Base-by-base conservation (phyloP, 192 early-diverging fungal species). In the Backusella parvicylindrica region DNA sequence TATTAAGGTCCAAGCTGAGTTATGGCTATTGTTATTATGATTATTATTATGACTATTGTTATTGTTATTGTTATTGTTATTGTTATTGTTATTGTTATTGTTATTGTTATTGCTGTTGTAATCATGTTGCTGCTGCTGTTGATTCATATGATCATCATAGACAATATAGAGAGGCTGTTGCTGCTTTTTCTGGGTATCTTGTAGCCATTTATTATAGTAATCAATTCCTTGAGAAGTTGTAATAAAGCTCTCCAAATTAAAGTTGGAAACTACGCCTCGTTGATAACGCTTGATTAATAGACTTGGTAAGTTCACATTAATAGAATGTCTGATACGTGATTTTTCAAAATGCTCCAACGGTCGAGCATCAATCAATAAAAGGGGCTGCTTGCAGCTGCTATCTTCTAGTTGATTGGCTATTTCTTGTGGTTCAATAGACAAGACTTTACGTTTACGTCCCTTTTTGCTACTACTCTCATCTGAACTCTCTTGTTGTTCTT, bases 261-360 rank as follows among this genome's bases (percentile, higher is more conserved):
- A 86, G 35, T 87, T 84, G 2, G 81, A 80, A 3, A 89, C 79
- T 9, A 81, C 81, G 33, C 88, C 86, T 72, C 85, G 75, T 8
- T 83, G 78, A 68, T 89, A 87, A n/a, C 88, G 76, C 65, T 86
- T 84, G 73, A 86, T 86, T 1, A 89, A 47, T 18, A 89, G 74
- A 15, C 85, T 85, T 11, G 88, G 88, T 33, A 89, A 37, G 72
- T 86, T 89, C 12, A 89, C 85, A 80, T 89, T 87, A 72, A 89
- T 80, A 11, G 77, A 73, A 66, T 77, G 72, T 9, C 63, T 60
- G 23, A 89, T 83, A 16, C 82, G 84, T 35, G 38, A 36, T 47
- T 70, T 64, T 50, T 81, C 75, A 65, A 53, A 81, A 18, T 73
- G 40, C 38, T 50, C 53, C 21, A 74, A 35, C 28, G 53, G 36